A percentile compares a stretch with the other conserved stretches of the same genome.
Conservation (phyloP, 306 rosid genomes). For the Oxytropis ochrocephala region DNA sequence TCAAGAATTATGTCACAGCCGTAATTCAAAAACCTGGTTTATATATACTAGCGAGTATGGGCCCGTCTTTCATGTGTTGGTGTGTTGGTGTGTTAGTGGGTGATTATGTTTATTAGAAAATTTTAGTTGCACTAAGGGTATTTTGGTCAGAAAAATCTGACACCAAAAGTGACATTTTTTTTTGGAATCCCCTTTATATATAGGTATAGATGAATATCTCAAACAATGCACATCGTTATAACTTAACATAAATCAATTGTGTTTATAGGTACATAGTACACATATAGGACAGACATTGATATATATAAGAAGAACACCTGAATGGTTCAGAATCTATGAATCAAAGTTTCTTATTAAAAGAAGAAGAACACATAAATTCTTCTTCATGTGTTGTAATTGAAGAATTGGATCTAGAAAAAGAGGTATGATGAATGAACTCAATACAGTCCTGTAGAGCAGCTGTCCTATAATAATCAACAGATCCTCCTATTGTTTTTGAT, state of each 20-base stretch:
- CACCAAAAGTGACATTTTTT: no score
- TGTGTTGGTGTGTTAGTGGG: no score
- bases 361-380: not conserved
- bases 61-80: no score
- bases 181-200: no score
- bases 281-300: not conserved
- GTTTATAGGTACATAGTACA: not conserved
- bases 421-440: slow-evolving; percentile 73
- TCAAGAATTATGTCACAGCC: no score
- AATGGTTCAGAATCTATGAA: not conserved
- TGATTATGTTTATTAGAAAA: no score
- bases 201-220: no score
- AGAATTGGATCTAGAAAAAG: slow-evolving; percentile 61
- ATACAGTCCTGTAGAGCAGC: slow-evolving; percentile 90
- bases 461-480: slow-evolving; percentile 52
- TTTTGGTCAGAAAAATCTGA: no score
- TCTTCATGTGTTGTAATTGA: not conserved
- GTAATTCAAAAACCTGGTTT: not conserved
- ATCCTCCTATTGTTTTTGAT: slow-evolving; percentile 37
- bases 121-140: no score
- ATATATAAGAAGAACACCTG: slow-evolving; percentile 4
- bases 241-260: not conserved
- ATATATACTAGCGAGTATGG: no score
- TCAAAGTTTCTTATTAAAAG: slow-evolving; percentile 1
- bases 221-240: not conserved